phyloP scores from a whole-genome alignment of 202 grass and related monocot species.

The Setaria italica region DNA sequence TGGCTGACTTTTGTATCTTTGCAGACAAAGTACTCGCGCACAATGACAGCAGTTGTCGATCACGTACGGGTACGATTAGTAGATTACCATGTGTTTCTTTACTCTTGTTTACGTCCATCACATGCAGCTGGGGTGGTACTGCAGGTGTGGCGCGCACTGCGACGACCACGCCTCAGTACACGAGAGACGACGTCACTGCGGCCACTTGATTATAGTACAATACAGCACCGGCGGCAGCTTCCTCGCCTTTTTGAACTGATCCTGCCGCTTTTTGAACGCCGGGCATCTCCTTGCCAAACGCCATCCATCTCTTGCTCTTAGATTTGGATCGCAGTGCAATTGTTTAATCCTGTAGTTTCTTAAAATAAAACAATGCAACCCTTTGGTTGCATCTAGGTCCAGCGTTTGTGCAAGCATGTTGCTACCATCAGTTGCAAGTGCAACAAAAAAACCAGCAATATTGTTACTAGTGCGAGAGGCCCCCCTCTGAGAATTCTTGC shows the following conservation, averaged over 20 bases:
- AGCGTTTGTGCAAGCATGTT: background rate
- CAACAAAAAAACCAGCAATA: background rate
- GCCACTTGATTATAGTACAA: background rate
- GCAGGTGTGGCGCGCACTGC: background rate
- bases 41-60: too few relatives aligned
- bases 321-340: background rate
- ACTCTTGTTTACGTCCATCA: background rate
- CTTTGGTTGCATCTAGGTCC: too few relatives aligned
- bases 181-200: background rate
- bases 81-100: background rate
- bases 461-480: background rate
- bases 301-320: background rate
- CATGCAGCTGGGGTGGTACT: background rate
- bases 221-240: background rate
- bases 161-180: background rate
- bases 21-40: too few relatives aligned
- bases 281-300: background rate
- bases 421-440: background rate
- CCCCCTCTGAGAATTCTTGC: background rate
- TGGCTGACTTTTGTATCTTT: background rate
- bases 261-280: conserved; percentile 19
- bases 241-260: conserved; percentile 24
- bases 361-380: too few relatives aligned
- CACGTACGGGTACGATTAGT: too few relatives aligned
- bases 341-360: background rate